Percentiles rank a stretch among this genome's conserved stretches.
Conservation (phyloP, 768 basidiomycete genomes). For the Dictyophora rubrovolvata region DNA sequence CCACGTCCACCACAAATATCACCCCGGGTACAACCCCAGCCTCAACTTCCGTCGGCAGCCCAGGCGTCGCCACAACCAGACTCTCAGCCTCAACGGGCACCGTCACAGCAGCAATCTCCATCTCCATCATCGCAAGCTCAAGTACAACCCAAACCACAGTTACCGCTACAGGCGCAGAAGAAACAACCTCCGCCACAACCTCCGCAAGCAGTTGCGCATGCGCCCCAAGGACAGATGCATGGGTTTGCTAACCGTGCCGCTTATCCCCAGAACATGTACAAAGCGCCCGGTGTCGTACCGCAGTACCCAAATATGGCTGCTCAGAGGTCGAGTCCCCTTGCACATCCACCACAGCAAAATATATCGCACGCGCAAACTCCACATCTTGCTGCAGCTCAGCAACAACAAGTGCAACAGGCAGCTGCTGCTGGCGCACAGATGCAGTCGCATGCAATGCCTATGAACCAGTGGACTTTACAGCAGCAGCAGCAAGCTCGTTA, state of each 20-base stretch:
- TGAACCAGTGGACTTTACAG: slow-evolving; percentile 4
- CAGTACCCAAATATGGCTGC: slow-evolving; percentile 17
- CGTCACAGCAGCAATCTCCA: slow-evolving; percentile 4
- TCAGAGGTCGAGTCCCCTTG: slow-evolving; percentile 28
- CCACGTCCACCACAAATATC: slow-evolving; percentile 14
- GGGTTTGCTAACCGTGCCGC: slow-evolving; percentile 23
- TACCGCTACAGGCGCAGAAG: slow-evolving; percentile 11
- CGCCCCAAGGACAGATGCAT: slow-evolving; percentile 13
- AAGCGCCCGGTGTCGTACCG: slow-evolving; percentile 8
- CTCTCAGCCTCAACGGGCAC: slow-evolving; percentile 6
- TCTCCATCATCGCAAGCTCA: slow-evolving; percentile 9
- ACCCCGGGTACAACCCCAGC: slow-evolving; percentile 12
- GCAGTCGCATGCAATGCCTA: neutral
- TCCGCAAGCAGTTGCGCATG: slow-evolving; percentile 3
- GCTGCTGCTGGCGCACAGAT: neutral
- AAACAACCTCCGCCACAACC: neutral
- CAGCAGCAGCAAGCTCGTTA: neutral
- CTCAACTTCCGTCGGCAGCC: slow-evolving; percentile 6
- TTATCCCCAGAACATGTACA: slow-evolving; percentile 12
- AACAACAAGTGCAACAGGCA: neutral
- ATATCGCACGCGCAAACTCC: slow-evolving; percentile 15
- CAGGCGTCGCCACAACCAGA: slow-evolving; percentile 10
- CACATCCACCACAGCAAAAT: slow-evolving; percentile 23
- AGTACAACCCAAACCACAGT: slow-evolving; percentile 18
- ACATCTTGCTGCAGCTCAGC: neutral